These are phyloP conservation scores for Epichloe scottii DNA, from an alignment of 2,329 filamentous ascomycete genomes.

Conservation along the genomic window DNA sequence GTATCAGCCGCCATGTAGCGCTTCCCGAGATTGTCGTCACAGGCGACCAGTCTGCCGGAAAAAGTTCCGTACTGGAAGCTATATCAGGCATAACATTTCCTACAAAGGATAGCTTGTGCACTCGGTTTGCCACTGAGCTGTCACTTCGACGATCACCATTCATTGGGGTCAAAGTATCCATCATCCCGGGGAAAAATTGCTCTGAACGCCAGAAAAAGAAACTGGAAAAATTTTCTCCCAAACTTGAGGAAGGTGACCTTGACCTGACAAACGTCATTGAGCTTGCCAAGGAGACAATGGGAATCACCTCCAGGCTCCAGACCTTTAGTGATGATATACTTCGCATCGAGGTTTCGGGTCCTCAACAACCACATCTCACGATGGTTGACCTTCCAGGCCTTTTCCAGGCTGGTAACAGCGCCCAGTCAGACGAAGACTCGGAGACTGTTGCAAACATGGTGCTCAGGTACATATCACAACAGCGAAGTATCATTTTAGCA, in stretches of 20 bases:
- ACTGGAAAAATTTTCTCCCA: conserved; percentile 15
- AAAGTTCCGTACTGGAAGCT: conserved; percentile 52
- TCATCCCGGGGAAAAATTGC: conserved; percentile 17
- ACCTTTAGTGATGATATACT: conserved; percentile 34
- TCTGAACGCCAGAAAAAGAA: conserved; percentile 12
- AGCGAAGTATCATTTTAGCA: conserved; percentile 46
- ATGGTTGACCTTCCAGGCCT: conserved; percentile 47
- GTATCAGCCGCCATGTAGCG: conserved; percentile 16
- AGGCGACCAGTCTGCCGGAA: conserved; percentile 49
- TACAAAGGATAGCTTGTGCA: conserved; percentile 44
- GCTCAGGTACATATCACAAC: conserved; percentile 41
- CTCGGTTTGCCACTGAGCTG: conserved; percentile 50
- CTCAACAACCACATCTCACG: conserved; percentile 38
- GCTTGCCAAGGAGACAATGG: conserved; percentile 35
- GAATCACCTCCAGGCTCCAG: conserved; percentile 22
- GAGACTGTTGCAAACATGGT: conserved; percentile 34
- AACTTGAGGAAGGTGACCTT: neutral
- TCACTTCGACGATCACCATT: conserved; percentile 35
- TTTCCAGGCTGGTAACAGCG: conserved; percentile 32
- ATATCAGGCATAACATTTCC: conserved; percentile 51
- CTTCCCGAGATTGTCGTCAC: conserved; percentile 41
- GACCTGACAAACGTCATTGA: conserved; percentile 25
- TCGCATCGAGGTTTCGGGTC: conserved; percentile 33
- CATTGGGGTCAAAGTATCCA: conserved; percentile 20
- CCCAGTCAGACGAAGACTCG: conserved; percentile 31